Evolutionary conservation across 73 alveolate species (phyloP), one percentile per base, ranked within the genome.

Genomic region (Tetrahymena elliotti): DNA sequence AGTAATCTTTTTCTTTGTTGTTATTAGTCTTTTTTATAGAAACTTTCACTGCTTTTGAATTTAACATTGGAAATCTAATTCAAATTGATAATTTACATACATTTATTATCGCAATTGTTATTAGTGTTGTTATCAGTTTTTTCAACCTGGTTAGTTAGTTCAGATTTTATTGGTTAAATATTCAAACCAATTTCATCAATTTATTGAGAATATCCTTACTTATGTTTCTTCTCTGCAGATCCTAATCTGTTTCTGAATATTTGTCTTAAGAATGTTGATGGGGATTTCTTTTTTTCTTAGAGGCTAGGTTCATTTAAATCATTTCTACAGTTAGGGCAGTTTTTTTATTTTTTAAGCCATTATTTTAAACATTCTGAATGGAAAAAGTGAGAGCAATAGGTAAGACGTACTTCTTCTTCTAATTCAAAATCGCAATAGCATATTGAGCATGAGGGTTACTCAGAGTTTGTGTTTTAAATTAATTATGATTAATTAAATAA

Each of bases 251-350:
- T 68, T 68, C 36, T 68, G 38, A 68, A 68, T 16, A 68, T 68
- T 27, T n/a, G 6, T 68, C 88, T 68, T 27, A 68, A 31, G 88
- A 68, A 68, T 1, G 88, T 68, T 2, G 38, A 3, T 27, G 88
- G 88, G 0, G 88, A 68, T 24, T 68, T 68, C 33, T 68, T 68
- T 68, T 68, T 68, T 10, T n/a, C 34, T 68, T 68, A n/a, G 22
- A 68, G 88, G n/a, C 38, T 22, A 11, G 34, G 22, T 24, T 68
- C 88, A 68, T 35, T 68, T 68, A 68, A 10, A 36, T 68, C 68
- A 94, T 84, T 84, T 94, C 96, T 94, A 47, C 96, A 94, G 52
- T 83, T 68, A 4, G 96, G 96, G 22, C 96, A 94, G 36, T 84
- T 88, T 27, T 53, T 33, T 20, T 38, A 35, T 47, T 92, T 94